These are phyloP conservation scores for Mucor saturninus DNA, from an alignment of 371 early-diverging fungal genomes.

Conservation along the genomic window DNA sequence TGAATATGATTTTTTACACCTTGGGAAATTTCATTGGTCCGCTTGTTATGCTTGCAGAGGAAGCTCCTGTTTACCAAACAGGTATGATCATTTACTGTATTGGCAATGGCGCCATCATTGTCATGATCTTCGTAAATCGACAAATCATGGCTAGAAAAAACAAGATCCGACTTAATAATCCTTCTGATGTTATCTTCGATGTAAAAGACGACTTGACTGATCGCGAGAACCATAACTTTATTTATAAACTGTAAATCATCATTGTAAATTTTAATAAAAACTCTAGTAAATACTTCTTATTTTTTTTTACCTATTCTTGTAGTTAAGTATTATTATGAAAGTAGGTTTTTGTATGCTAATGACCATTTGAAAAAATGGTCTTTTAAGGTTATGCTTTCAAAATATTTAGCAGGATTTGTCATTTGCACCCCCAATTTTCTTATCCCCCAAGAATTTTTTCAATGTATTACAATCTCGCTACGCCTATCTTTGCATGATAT, in stretches of 20 bases:
- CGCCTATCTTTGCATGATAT: too few species aligned
- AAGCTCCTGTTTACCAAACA: constrained; percentile 35
- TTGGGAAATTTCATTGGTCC: constrained; percentile 44
- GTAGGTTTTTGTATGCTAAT: too few species aligned
- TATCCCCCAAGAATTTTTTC: too few species aligned
- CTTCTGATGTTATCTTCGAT: constrained; percentile 7
- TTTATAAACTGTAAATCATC: constrained; percentile 22
- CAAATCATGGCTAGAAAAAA: constrained; percentile 26
- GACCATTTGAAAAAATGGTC: too few species aligned
- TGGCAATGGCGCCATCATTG: constrained; percentile 32
- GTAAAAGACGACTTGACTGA: constrained; percentile 32
- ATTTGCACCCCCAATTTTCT: too few species aligned
- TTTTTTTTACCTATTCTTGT: too few species aligned
- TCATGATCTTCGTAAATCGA: constrained; percentile 30
- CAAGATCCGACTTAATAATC: constrained; percentile 22
- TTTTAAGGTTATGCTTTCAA: too few species aligned
- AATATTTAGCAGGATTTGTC: too few species aligned
- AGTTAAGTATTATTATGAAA: too few species aligned
- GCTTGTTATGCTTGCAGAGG: constrained; percentile 26
- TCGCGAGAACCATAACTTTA: constrained; percentile 24
- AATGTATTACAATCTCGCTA: too few species aligned
- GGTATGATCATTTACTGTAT: constrained; percentile 35
- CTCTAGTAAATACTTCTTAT: too few species aligned
- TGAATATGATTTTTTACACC: constrained; percentile 30
- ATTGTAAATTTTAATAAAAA: too few species aligned